Evolutionary conservation across 1,284 basidiomycete species (phyloP), one percentile per base, ranked within the genome.

Genomic region (Rhodotorula sp.): DNA sequence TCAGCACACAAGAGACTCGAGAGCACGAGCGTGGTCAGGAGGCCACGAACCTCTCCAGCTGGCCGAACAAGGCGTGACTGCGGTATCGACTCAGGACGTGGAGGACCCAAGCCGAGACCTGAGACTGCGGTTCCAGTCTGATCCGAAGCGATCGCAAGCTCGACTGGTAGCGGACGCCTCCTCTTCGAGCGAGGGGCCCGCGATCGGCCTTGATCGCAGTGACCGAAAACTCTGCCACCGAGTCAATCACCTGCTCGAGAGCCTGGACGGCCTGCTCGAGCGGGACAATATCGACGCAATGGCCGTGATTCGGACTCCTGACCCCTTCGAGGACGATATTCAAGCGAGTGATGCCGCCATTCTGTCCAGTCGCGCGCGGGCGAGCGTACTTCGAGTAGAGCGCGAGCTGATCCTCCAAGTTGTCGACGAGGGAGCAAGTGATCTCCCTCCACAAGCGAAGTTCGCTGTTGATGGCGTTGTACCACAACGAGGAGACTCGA

Each of bases 401-500:
- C 26, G 59, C 42, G 46, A 63, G 60, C 26, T 59, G 46, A 26
- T 29, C 62, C 48, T 44, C 15, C 30, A 42, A 42, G 29, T 61
- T 60, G 60, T 62, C 60, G 45, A 67, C 49, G 18, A 63, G 56
- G 17, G 6, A 8, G 55, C 66, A 67, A 22, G 48, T 22, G 53
- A 26, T 24, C 26, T n/a, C 46, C 18, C n/a, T 37, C 74, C 74
- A 75, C 20, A 75, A 64, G 20, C 57, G 60, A 0, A 63, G 58
- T 26, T 75, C 71, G 33, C 45, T 55, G 30, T 42, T 30, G 67
- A 75, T 46, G 61, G 63, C 69, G 6, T n/a, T 4, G 37, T 44
- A 15, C 74, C 74, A 75, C 6, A 67, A 30, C 17, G 60, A 60
- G 17, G 71, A 69, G 59, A 75, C 74, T 66, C 62, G 65, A 8